phyloP scores from a whole-genome alignment of 305 asterid species.

The Fraxinus albicans region DNA sequence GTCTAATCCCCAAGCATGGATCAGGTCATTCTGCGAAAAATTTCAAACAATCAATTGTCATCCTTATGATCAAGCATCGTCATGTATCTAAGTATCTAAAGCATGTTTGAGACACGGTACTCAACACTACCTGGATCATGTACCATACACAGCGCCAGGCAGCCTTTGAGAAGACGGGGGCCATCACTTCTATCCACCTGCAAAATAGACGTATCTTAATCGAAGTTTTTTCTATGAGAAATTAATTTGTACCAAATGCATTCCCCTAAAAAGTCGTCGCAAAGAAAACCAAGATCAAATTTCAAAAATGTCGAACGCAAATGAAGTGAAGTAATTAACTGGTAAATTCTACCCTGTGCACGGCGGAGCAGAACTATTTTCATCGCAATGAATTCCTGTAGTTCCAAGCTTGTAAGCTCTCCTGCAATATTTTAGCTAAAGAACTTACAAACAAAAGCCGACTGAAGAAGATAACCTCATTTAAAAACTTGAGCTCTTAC shows the following conservation, averaged over 20 bases:
- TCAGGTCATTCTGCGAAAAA: slow-evolving; percentile 68
- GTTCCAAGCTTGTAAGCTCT: slow-evolving; percentile 63
- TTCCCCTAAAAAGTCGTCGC: not conserved
- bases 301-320: not conserved
- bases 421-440: slow-evolving; percentile 34
- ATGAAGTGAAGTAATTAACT: not conserved
- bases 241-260: too few relatives aligned
- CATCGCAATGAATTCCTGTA: slow-evolving; percentile 55
- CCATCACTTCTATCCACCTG: slow-evolving; percentile 95
- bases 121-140: slow-evolving; percentile 64
- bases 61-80: not conserved
- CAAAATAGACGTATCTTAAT: not conserved
- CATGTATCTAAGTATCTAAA: not conserved
- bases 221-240: too few relatives aligned
- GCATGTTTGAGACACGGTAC: not conserved
- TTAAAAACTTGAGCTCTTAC: not conserved
- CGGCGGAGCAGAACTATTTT: slow-evolving; percentile 72
- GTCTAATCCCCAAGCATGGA: slow-evolving; percentile 98
- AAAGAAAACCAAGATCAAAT: not conserved
- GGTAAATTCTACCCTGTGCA: slow-evolving; percentile 79
- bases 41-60: not conserved
- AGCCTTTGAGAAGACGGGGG: slow-evolving; percentile 77
- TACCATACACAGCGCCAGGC: slow-evolving; percentile 93
- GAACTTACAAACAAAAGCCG: not conserved
- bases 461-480: not conserved